Evolutionary conservation across 495 filamentous ascomycete species (phyloP).

Genomic region (Podospora bellae-mahoneyi): DNA sequence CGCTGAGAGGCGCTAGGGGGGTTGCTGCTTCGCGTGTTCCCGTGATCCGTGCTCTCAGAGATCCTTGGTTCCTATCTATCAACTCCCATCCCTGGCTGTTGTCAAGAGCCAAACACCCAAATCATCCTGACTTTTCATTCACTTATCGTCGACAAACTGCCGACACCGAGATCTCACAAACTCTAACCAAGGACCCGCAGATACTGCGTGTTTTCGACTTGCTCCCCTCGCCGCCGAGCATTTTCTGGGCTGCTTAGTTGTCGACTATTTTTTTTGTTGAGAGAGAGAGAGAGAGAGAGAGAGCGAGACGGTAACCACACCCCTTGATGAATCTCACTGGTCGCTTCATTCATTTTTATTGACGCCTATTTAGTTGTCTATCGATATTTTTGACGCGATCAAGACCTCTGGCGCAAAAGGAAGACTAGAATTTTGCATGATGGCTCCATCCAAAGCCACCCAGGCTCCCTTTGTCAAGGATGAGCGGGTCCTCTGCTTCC

Average conservation of each 20-base stretch:
- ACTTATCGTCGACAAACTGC: background rate
- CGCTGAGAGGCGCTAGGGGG: conserved; percentile 1
- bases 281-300: no score
- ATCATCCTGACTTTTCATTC: background rate
- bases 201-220: background rate
- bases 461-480: conserved; percentile 72
- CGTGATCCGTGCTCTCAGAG: conserved; percentile 24
- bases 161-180: background rate
- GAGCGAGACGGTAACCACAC: background rate
- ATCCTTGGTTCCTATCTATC: conserved; percentile 7
- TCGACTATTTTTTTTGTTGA: background rate
- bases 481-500: conserved; percentile 94
- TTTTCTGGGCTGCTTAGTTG: background rate
- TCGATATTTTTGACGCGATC: conserved; percentile 2
- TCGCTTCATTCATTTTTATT: background rate
- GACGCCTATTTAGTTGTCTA: background rate
- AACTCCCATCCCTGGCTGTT: background rate
- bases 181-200: background rate
- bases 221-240: background rate
- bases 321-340: background rate
- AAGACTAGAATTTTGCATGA: conserved; percentile 13
- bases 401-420: background rate
- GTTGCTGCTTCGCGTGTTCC: conserved; percentile 24
- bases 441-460: conserved; percentile 39
- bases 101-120: background rate